Conservation (phyloP, 129 eudicot genomes). For the Chrysanthemum lavandulifolium region DNA sequence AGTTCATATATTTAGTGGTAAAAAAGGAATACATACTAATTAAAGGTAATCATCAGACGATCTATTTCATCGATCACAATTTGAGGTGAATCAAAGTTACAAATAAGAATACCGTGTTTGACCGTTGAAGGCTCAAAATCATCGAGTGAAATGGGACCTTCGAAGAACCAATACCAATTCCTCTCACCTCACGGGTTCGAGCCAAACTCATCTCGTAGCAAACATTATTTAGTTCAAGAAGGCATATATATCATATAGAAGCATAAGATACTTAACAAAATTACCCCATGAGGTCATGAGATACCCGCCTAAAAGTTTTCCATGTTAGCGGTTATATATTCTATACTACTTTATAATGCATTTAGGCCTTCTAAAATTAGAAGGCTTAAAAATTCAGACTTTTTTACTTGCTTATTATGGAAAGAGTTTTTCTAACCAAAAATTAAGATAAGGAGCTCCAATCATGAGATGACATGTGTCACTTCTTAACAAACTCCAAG, state of each 20-base stretch:
- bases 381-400: too few relatives aligned
- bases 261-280: not conserved
- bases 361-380: too few relatives aligned
- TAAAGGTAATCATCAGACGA: constrained; percentile 2
- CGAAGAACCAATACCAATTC: constrained; percentile 94
- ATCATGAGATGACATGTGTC: too few relatives aligned
- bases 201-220: constrained; percentile 54
- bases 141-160: constrained; percentile 96
- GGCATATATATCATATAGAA: not conserved
- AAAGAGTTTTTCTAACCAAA: too few relatives aligned
- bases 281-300: not conserved
- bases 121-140: constrained; percentile 89
- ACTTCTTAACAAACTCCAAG: too few relatives aligned
- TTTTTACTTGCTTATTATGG: too few relatives aligned
- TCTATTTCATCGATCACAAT: constrained; percentile 15
- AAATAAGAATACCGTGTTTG: constrained; percentile 72
- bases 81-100: constrained; percentile 6
- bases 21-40: constrained; percentile 30
- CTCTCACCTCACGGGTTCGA: constrained; percentile 74
- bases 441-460: too few relatives aligned
- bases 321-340: not conserved
- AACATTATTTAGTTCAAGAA: not conserved
- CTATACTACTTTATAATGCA: too few relatives aligned
- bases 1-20: constrained; percentile 72
- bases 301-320: not conserved